Evolutionary conservation across 2,329 filamentous ascomycete genomes (phyloP).

Genomic region (Aspergillus terreus): DNA sequence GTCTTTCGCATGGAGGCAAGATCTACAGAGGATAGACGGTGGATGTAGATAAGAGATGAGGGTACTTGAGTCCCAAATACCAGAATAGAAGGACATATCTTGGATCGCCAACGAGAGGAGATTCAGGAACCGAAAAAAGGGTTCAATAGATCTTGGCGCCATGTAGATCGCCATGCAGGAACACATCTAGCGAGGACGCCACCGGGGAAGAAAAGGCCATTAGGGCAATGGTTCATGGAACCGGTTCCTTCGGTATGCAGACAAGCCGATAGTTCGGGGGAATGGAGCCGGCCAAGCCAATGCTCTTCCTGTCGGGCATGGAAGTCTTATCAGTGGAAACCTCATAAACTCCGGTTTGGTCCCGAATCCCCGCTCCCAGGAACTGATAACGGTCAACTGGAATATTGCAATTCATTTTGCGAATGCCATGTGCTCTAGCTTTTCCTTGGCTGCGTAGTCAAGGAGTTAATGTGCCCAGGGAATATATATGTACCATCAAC

Average conservation of each 20-base stretch:
- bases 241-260: not conserved
- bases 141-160: not conserved
- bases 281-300: slow-evolving; percentile 2
- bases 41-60: not conserved
- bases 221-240: not conserved
- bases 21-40: not conserved
- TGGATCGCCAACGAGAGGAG: not conserved
- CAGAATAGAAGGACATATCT: not conserved
- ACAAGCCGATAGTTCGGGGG: slow-evolving; percentile 5
- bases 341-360: slow-evolving; percentile 2
- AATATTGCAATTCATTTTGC: not conserved
- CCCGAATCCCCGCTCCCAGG: not conserved
- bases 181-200: not conserved
- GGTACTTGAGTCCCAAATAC: not conserved
- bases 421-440: not conserved
- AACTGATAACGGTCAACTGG: not conserved
- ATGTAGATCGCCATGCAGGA: not conserved
- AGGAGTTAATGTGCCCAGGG: not conserved
- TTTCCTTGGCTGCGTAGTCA: not conserved
- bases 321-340: slow-evolving; percentile 9
- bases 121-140: not conserved
- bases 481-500: not conserved
- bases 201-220: not conserved
- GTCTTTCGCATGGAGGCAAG: not conserved
- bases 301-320: slow-evolving; percentile 4